phyloP scores from a whole-genome alignment of 2,329 filamentous ascomycete genomes.

The Sporothrix inflata region DNA sequence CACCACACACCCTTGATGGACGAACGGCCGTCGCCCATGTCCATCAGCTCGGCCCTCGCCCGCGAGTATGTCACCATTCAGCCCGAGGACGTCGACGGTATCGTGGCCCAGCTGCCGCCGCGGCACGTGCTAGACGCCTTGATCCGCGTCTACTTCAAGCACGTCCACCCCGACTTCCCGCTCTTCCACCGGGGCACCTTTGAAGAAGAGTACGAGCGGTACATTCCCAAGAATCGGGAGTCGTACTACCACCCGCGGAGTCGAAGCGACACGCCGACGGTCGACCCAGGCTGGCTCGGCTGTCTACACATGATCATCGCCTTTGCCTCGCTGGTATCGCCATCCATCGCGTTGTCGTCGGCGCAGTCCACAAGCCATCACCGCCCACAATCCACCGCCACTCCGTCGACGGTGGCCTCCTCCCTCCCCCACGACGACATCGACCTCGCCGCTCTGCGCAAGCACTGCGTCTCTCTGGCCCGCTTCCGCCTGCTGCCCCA shows the following conservation, averaged over 20 bases:
- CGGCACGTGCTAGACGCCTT: constrained; percentile 39
- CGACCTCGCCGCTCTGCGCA: neutral
- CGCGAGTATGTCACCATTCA: constrained; percentile 39
- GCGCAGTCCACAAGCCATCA: neutral
- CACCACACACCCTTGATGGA: constrained; percentile 1
- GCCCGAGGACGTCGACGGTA: constrained; percentile 38
- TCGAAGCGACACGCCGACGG: neutral
- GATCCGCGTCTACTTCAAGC: constrained; percentile 43
- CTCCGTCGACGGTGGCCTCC: neutral
- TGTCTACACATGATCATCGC: constrained; percentile 23
- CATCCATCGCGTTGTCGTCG: neutral
- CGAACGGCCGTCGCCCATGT: constrained; percentile 36
- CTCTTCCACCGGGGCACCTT: constrained; percentile 24
- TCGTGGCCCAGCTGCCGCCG: constrained; percentile 38
- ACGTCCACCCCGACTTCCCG: constrained; percentile 37
- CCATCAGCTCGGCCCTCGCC: constrained; percentile 38
- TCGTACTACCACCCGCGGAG: constrained; percentile 9
- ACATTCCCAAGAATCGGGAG: neutral
- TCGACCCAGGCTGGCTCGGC: constrained; percentile 19
- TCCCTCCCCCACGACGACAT: neutral
- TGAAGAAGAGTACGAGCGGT: constrained; percentile 24
- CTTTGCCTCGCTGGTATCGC: constrained; percentile 12
- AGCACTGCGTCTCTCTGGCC: constrained; percentile 5
- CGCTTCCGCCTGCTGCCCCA: constrained; percentile 8
- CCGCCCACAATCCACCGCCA: neutral